Base-by-base conservation (phyloP, 108 stramenopile genomes). In the Schizochytrium sp. region DNA sequence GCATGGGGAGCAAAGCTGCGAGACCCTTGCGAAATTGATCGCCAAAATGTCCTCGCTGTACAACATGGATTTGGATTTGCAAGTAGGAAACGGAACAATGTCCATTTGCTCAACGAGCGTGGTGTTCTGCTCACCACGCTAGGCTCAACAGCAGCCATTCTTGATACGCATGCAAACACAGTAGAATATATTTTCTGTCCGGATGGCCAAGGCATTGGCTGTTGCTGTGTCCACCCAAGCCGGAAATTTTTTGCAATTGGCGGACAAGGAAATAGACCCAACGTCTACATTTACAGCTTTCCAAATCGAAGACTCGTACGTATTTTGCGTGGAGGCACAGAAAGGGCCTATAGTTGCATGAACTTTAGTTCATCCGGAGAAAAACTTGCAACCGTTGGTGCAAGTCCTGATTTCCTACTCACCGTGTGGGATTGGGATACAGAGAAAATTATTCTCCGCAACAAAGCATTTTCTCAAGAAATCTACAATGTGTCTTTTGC, bases 391-490 rank as follows among this genome's bases (percentile, higher is more conserved):
- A 91, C 93, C 17, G 95, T 95, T 3, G 92, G 93, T 4, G 89
- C 57, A 41, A 61, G 89, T 3, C 95, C 95, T 3, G 95, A 95
- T 46, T 95, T 91, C 61, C 58, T 93, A 91, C 94, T 95, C 61
- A 94, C 94, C 3, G 72, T 95, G 4, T 95, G 95, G 95, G 92
- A 93, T 55, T 95, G 94, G 94, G 40, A 50, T 5, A 56, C 92
- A 8, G 94, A 95, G 88, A 46, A 61, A 12, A 88, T 94, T 45
- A 88, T 90, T 46, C 90, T 95, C 10, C 93, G 90, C 56, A 76
- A 89, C 45, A 92, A 95, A 90, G 95, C 95, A 49, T 95, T 95
- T 61, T 91, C 93, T 0, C 95, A 95, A 50, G 95, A 95, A 2
- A 93, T 95, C 7, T 91, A 83, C 53, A 92, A 87, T 50, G 94